These are phyloP conservation scores for Saccharum spontaneum DNA, from an alignment of 176 grass and related monocot species.

Conservation along the genomic window DNA sequence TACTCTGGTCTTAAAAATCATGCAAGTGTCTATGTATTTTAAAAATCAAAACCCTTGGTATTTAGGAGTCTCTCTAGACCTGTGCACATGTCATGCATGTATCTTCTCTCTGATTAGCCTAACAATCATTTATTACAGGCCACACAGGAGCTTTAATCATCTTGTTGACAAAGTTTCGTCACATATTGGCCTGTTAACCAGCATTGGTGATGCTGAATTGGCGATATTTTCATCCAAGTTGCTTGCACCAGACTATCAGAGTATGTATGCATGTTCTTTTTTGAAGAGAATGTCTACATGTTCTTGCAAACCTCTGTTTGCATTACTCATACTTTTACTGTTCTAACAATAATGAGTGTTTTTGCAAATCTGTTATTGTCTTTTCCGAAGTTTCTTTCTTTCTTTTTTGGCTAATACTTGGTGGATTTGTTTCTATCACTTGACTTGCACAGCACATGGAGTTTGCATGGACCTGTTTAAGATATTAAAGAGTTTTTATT, in stretches of 20 bases:
- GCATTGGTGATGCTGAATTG: slow-evolving; percentile 42
- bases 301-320: slow-evolving; percentile 7
- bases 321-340: neutral
- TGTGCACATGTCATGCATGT: neutral
- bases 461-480: slow-evolving; percentile 8
- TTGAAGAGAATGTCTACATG: slow-evolving; percentile 17
- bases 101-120: neutral
- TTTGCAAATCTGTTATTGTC: neutral
- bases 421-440: neutral
- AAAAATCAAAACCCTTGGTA: neutral
- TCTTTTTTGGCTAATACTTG: neutral
- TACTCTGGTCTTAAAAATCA: neutral
- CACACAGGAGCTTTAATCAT: slow-evolving; percentile 46
- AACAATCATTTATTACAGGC: slow-evolving; percentile 39
- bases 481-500: neutral
- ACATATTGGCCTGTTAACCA: slow-evolving; percentile 49
- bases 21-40: neutral
- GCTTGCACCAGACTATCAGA: slow-evolving; percentile 54
- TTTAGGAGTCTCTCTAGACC: neutral
- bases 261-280: slow-evolving; percentile 31
- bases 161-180: slow-evolving; percentile 55
- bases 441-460: neutral
- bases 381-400: neutral
- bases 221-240: slow-evolving; percentile 70
- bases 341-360: neutral